A percentile compares a stretch with the other conserved stretches of the same genome.
Conservation (phyloP, 2,329 filamentous ascomycete genomes). For the Cladophialophora bantiana region DNA sequence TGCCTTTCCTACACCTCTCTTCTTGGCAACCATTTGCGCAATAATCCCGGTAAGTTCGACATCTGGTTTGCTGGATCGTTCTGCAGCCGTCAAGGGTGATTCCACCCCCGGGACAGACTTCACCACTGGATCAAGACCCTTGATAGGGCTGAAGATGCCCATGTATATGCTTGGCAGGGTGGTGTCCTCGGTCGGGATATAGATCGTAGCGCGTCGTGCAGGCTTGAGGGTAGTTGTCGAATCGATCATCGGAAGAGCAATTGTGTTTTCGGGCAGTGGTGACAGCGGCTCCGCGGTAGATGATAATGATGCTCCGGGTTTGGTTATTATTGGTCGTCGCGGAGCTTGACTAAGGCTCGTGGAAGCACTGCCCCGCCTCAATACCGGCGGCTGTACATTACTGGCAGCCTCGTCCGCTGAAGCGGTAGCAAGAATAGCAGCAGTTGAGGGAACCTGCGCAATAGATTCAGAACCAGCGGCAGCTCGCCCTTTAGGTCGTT, state of each 20-base stretch:
- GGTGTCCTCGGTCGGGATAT: slow-evolving; percentile 52
- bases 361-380: background rate
- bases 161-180: slow-evolving; percentile 53
- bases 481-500: slow-evolving; percentile 48
- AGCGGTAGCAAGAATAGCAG: background rate
- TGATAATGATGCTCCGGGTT: background rate
- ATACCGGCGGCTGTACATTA: background rate
- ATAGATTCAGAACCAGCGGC: slow-evolving; percentile 37
- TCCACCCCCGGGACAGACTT: background rate
- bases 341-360: slow-evolving; percentile 21
- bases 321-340: slow-evolving; percentile 18
- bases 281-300: background rate
- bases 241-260: background rate
- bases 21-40: slow-evolving; percentile 46
- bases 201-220: slow-evolving; percentile 49
- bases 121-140: slow-evolving; percentile 36
- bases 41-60: slow-evolving; percentile 46
- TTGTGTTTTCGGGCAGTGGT: slow-evolving; percentile 21
- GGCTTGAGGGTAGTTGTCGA: slow-evolving; percentile 33
- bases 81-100: background rate
- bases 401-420: background rate
- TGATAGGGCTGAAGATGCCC: slow-evolving; percentile 53
- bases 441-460: background rate
- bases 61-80: slow-evolving; percentile 28
- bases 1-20: background rate